Evolutionary conservation across 345 rosid species (phyloP).

Genomic region (Gossypium longicalyx): DNA sequence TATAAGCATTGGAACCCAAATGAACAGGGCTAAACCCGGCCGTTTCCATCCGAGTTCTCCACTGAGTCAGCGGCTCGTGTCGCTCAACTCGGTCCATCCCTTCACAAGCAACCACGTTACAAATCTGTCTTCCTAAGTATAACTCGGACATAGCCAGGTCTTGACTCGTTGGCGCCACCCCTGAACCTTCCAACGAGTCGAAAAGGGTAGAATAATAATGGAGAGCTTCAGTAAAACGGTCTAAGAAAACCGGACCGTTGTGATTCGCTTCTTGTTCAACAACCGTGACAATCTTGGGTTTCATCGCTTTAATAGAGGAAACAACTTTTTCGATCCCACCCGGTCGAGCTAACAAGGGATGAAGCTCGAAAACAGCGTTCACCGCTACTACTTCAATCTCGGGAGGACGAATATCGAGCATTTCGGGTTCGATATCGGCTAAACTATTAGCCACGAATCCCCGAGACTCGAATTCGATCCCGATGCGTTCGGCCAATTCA

Average conservation of each 20-base stretch:
- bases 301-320: conserved; percentile 44
- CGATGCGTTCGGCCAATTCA: conserved; percentile 53
- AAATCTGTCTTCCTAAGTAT: conserved; percentile 70
- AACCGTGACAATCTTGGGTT: conserved; percentile 70
- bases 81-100: conserved; percentile 75
- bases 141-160: conserved; percentile 80
- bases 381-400: conserved; percentile 66
- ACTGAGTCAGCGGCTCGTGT: conserved; percentile 62
- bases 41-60: conserved; percentile 57
- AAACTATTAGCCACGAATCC: conserved; percentile 57
- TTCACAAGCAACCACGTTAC: conserved; percentile 84
- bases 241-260: conserved; percentile 60
- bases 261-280: conserved; percentile 93
- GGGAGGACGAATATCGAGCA: conserved; percentile 47
- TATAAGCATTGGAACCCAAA: conserved; percentile 84
- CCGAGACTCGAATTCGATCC: conserved; percentile 61
- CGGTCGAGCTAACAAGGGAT: conserved; percentile 49
- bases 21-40: conserved; percentile 66
- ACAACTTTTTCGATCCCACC: conserved; percentile 63
- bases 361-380: conserved; percentile 78
- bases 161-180: conserved; percentile 32
- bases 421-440: conserved; percentile 67
- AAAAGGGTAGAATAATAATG: conserved; percentile 85
- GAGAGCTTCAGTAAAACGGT: conserved; percentile 74
- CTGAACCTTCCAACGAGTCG: conserved; percentile 75